Evolutionary conservation across 306 rosid species (phyloP), one percentile per base, ranked within the genome.

Genomic region (Ormosia emarginata): DNA sequence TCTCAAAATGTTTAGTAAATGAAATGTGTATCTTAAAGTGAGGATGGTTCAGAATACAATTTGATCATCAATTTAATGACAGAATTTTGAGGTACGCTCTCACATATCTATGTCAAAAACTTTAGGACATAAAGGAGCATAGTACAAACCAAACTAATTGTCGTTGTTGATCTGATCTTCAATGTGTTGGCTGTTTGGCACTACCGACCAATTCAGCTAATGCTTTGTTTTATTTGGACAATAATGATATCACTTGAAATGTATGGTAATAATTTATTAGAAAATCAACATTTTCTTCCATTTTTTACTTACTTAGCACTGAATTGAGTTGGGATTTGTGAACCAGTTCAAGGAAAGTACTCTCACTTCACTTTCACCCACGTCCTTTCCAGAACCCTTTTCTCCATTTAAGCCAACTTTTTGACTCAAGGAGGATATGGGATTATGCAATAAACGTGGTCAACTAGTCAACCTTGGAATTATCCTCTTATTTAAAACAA

Each of bases 91-190:
- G 47, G 53, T 65, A 52, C 14, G 36, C 68, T 6, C 39, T n/a
- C 2, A 17, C 39, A 82, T 33, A 74, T 90, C 91, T 14, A 79
- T 79, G 63, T 90, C 88, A 84, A 72, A 50, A 84, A 56, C 91
- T 86, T 86, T 85, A 57, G 46, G 59, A 79, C 41, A 82, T 36
- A 33, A 34, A 29, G 67, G 34, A 67, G n/a, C 41, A 30, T 56
- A 79, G 72, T 56, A 76, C 70, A 11, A 68, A 80, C 93, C 90
- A 89, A 89, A 89, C 86, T 84, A 78, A 14, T 78, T 75, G 91
- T 77, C 66, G 7, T 53, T 83, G 76, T 59, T 68, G 66, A 74
- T 71, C 53, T 53, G 33, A 81, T 24, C 62, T 79, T 82, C 64
- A 55, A 44, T 33, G 59, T 56, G 81, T 85, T 78, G 85, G 90